phyloP scores from a whole-genome alignment of 2,329 filamentous ascomycete genomes.

The Aspergillus novoparasiticus region DNA sequence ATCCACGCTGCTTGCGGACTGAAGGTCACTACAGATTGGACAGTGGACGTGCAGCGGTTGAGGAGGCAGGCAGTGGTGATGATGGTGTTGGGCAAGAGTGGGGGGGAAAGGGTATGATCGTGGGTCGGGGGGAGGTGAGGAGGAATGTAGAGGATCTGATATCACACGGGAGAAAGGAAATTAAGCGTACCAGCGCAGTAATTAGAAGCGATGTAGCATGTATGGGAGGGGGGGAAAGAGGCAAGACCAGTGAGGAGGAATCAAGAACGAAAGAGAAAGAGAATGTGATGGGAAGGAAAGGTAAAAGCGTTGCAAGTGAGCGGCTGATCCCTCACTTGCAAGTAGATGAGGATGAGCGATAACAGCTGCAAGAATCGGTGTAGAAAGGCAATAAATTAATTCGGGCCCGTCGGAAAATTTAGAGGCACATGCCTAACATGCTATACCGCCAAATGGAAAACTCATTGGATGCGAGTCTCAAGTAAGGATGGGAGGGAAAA shows the following conservation, averaged over 20 bases:
- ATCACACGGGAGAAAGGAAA: conserved; percentile 15
- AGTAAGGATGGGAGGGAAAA: conserved; percentile 6
- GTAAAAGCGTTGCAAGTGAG: conserved; percentile 19
- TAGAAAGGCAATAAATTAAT: background rate
- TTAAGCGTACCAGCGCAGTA: conserved; percentile 25
- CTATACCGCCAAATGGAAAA: conserved; percentile 9
- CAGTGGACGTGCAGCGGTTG: conserved; percentile 20
- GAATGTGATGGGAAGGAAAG: conserved; percentile 15
- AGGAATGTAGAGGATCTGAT: conserved; percentile 12
- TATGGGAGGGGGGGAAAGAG: conserved; percentile 2
- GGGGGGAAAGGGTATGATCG: conserved; percentile 9
- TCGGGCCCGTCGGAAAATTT: conserved; percentile 7
- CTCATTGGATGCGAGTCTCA: background rate
- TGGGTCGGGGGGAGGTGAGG: conserved; percentile 15
- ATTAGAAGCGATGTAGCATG: conserved; percentile 9
- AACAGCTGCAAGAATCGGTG: conserved; percentile 3
- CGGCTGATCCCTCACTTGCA: conserved; percentile 31
- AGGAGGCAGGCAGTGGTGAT: conserved; percentile 18
- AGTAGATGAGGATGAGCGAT: conserved; percentile 11
- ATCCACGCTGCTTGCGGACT: conserved; percentile 21
- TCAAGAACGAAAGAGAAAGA: conserved; percentile 15
- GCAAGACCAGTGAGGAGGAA: conserved; percentile 8
- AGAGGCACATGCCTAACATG: conserved; percentile 7
- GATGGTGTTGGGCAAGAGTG: conserved; percentile 17
- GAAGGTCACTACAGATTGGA: conserved; percentile 24